Base-by-base conservation (phyloP, 2,329 filamentous ascomycete species). In the Trichophyton verrucosum region DNA sequence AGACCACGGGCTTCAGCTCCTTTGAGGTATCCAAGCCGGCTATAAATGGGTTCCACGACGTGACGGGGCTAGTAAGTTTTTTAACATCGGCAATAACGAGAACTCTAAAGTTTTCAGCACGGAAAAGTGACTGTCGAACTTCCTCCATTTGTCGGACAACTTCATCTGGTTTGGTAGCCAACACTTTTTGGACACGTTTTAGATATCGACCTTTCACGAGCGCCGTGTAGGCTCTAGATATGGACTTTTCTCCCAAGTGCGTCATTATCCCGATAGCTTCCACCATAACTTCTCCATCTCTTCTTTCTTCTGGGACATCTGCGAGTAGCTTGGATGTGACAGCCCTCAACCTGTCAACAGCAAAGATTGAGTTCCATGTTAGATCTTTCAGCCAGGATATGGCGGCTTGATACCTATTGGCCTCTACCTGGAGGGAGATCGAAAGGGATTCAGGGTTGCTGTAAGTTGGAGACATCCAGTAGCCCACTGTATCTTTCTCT, bases 221-320 rank as follows among this genome's bases (percentile, higher is more conserved):
- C 0, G 89, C 91, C 60, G 86, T 86, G 66, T 86, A 86, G 1
- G 91, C 88, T 55, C 89, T 87, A 30, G 86, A 78, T 60, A 91
- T 83, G 0, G 90, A 91, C 24, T 88, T 84, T 33, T 82, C 82
- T n/a, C 87, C 81, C 68, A 89, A 84, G 71, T 96, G 89, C 22
- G 95, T 82, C 74, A 92, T 90, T 64, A 86, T 82, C 67, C 94
- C 79, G 4, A 85, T 81, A 1, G 81, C 78, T 55, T 76, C 77
- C 30, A 80, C 74, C 83, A 87, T 86, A 61, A 79, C 73, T 59
- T 75, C 74, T 44, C 94, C 94, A 67, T 88, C 89, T 47, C 94
- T 88, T 78, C 97, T 99, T 59, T 86, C 81, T 70, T 96, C 91
- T 0, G 94, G 94, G 17, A 99, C 87, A 67, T 97, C 92, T 2